Evolutionary conservation across 169 alveolate genomes (phyloP).

Genomic region (Sarcocystis neurona): DNA sequence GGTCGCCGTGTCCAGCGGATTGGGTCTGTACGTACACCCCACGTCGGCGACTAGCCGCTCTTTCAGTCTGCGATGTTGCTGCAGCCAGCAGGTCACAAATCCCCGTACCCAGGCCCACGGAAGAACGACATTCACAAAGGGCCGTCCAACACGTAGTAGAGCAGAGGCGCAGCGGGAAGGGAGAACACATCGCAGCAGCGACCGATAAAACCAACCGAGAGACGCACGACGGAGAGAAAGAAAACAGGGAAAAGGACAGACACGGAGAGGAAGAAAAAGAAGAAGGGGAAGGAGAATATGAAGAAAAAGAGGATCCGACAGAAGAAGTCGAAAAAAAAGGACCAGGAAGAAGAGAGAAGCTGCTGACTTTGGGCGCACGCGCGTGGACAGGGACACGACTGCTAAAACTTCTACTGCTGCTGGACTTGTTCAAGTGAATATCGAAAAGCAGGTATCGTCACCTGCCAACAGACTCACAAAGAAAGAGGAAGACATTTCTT

Average conservation of each 20-base stretch:
- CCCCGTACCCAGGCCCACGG: no score
- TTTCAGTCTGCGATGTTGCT: slow-evolving; percentile 7
- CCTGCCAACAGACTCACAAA: no score
- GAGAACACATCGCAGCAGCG: neutral
- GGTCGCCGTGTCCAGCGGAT: neutral
- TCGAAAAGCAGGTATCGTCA: no score
- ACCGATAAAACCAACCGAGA: neutral
- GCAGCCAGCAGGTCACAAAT: no score
- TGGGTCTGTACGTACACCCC: neutral
- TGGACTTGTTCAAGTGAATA: no score
- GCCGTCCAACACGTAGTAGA: no score
- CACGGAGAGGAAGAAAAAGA: neutral
- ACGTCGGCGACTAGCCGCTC: neutral
- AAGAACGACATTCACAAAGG: neutral
- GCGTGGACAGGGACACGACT: no score
- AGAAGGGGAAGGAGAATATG: neutral
- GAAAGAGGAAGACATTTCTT: no score
- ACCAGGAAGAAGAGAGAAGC: neutral
- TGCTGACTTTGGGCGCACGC: neutral
- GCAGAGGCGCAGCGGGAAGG: neutral
- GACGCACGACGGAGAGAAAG: neutral
- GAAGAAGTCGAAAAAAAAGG: neutral
- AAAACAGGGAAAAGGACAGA: neutral
- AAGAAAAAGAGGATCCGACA: neutral
- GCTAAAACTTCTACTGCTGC: no score